Percentiles rank a stretch among this genome's conserved stretches.
These are phyloP conservation scores for Breynia disticha DNA, from an alignment of 441 rosid genomes.

Conservation along the genomic window DNA sequence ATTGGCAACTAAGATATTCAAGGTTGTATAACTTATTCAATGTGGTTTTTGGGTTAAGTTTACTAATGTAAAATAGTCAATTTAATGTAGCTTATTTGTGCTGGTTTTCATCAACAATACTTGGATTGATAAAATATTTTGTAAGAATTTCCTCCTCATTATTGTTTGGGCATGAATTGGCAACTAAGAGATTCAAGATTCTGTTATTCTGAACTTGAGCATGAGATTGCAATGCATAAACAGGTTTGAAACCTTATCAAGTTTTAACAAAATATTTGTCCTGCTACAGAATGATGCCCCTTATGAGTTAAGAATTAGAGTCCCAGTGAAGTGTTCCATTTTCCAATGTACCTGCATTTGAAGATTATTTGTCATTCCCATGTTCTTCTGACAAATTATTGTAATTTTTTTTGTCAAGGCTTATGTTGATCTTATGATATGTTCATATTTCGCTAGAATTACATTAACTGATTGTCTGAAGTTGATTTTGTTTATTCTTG, in stretches of 20 bases:
- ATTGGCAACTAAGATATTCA: too few relatives aligned
- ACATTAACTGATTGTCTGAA: constrained; percentile 9
- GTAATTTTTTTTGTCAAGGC: neutral
- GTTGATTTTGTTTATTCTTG: constrained; percentile 14
- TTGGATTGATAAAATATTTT: too few relatives aligned
- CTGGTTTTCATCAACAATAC: too few relatives aligned
- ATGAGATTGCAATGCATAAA: too few relatives aligned
- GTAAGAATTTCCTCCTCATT: too few relatives aligned
- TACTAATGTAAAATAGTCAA: neutral
- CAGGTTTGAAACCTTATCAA: too few relatives aligned
- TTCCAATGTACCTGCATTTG: neutral
- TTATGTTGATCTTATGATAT: neutral
- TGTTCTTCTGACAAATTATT: neutral
- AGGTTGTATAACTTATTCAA: neutral
- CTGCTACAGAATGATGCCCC: neutral
- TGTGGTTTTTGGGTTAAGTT: neutral
- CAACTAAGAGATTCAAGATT: too few relatives aligned
- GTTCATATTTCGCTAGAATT: constrained; percentile 10
- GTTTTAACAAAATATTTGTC: neutral
- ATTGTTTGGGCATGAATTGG: too few relatives aligned
- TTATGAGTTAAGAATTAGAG: neutral
- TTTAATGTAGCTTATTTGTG: too few relatives aligned
- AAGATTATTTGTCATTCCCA: neutral
- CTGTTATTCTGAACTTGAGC: too few relatives aligned
- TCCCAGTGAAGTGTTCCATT: neutral